phyloP scores from a whole-genome alignment of 306 rosid genomes.

The Sophora flavescens region DNA sequence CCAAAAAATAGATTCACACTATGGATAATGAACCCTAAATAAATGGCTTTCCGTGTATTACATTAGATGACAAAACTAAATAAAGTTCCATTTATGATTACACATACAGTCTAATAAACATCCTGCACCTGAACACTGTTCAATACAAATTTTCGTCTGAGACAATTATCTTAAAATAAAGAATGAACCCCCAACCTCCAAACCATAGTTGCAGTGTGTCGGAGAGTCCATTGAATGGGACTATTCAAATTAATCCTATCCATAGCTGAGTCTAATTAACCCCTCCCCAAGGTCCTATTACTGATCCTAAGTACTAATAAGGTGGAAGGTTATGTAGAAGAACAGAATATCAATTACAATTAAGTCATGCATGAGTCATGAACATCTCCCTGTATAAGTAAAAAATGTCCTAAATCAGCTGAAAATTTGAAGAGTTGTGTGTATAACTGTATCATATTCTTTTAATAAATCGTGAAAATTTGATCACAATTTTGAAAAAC shows the following conservation, averaged over 20 bases:
- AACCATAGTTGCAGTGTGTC: constrained; percentile 19
- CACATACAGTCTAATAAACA: neutral
- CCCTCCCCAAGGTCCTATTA: constrained; percentile 33
- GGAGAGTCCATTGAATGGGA: neutral
- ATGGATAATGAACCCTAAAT: neutral
- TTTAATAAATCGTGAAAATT: constrained; percentile 10
- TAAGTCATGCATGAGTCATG: constrained; percentile 13
- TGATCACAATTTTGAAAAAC: constrained; percentile 14
- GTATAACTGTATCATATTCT: neutral
- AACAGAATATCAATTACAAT: constrained; percentile 17
- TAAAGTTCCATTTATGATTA: constrained; percentile 11
- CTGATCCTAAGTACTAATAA: neutral
- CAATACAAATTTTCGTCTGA: neutral
- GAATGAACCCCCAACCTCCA: constrained; percentile 5
- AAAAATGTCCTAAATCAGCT: neutral
- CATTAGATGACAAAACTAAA: constrained; percentile 8
- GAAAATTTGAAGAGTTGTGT: neutral
- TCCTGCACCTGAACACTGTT: neutral
- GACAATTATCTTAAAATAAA: constrained; percentile 15
- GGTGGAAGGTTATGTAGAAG: neutral
- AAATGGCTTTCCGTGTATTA: constrained; percentile 19
- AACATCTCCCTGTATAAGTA: no score
- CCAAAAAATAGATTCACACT: neutral
- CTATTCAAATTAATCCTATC: neutral
- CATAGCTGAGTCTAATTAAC: constrained; percentile 9